Evolutionary conservation across 2,329 filamentous ascomycete genomes (phyloP), one percentile per base, ranked within the genome.

Genomic region (Zasmidium citrigriseum): DNA sequence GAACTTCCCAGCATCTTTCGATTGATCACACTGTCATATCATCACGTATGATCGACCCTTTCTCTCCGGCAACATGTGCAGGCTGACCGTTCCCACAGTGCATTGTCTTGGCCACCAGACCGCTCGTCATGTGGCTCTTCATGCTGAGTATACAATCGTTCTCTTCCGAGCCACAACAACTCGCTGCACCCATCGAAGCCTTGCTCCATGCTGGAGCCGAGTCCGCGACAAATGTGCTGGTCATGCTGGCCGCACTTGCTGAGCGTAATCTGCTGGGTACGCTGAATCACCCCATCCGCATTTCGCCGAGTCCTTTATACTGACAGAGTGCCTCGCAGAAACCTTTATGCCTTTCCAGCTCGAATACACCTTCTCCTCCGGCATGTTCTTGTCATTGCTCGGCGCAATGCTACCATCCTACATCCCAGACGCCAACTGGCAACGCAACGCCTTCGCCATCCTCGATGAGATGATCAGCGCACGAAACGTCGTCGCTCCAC

Each of bases 81-180:
- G 27, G 27, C 34, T 41, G 34, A 41, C 34, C 4, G 18, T 41
- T 4, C 14, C 5, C 16, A n/a, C 34, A 41, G 52, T 65, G 64
- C 45, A 61, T 64, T 44, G 63, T 67, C 14, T 59, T 67, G 2
- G 63, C 63, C 1, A 65, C 74, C 72, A n/a, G 78, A 55, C 78
- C 78, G 11, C 46, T 60, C 14, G 53, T 60, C 20, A 57, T 57
- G 50, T 60, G 58, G 58, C 51, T 60, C n/a, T 38, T 60, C 2
- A 46, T 60, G 38, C 54, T 53, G 29, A 53, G 51, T 23, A 54
- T 60, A 1, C 58, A 54, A 23, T 54, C 58, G 4, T 54, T 46
- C 14, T 44, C 54, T 14, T 57, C 58, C 4, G 58, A 57, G n/a
- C 54, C 55, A 1, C 47, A 51, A 38, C 55, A 60, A 24, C 52